Evolutionary conservation across 2,329 filamentous ascomycete species (phyloP).

Genomic region (Monosporascus sp.): DNA sequence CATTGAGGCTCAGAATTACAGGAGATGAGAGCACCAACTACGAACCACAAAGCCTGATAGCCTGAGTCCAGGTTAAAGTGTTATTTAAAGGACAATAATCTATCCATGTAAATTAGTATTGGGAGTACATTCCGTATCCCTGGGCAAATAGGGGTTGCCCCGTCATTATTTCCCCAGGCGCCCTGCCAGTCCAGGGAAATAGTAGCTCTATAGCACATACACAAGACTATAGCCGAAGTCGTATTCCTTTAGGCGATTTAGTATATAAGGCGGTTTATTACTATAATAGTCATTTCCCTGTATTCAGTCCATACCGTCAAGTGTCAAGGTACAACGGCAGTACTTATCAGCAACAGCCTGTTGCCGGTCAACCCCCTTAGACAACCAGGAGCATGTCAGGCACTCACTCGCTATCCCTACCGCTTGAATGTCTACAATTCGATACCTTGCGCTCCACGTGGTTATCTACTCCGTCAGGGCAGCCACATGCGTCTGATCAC

Average conservation of each 20-base stretch:
- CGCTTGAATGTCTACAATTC: neutral
- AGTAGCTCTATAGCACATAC: too few species aligned
- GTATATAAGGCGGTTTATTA: neutral
- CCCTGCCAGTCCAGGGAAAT: neutral
- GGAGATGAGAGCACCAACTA: too few species aligned
- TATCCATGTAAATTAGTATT: too few species aligned
- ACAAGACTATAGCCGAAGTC: too few species aligned
- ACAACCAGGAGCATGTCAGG: neutral
- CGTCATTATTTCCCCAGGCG: neutral
- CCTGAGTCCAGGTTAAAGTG: too few species aligned
- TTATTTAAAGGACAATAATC: too few species aligned
- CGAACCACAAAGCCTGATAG: too few species aligned
- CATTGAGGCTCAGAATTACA: too few species aligned
- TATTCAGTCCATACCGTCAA: neutral
- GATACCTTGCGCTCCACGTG: too few species aligned
- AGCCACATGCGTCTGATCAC: too few species aligned
- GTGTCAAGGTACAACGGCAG: neutral
- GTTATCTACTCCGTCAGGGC: too few species aligned
- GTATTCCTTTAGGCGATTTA: neutral
- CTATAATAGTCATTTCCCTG: neutral
- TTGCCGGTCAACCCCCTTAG: neutral
- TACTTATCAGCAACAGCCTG: neutral
- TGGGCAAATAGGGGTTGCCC: neutral
- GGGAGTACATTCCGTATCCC: too few species aligned
- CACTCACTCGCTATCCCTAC: neutral